phyloP scores from a whole-genome alignment of 2,329 filamentous ascomycete genomes.

The Arthrinium phaeospermum region DNA sequence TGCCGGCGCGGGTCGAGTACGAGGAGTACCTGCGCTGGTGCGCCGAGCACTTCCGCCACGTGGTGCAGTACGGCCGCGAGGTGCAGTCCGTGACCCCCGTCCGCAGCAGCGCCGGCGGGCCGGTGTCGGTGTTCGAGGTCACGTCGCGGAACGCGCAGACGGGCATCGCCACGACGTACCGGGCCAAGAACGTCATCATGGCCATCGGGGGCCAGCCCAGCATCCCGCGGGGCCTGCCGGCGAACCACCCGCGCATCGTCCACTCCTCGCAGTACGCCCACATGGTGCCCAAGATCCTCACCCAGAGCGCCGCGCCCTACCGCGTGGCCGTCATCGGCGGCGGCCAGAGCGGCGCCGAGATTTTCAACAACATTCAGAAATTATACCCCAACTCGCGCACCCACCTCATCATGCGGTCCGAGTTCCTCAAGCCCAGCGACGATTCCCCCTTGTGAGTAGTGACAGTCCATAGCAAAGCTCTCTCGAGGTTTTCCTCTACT shows the following conservation, averaged over 20 bases:
- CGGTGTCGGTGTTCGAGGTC: conserved; percentile 71
- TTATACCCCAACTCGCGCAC: conserved; percentile 84
- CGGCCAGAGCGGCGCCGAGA: conserved; percentile 93
- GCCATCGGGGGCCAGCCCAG: conserved; percentile 67
- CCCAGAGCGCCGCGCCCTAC: conserved; percentile 62
- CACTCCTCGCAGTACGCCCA: conserved; percentile 89
- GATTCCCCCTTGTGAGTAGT: conserved; percentile 95
- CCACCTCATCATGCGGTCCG: conserved; percentile 78
- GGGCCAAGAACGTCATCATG: conserved; percentile 69
- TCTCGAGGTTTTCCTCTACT: conserved; percentile 26
- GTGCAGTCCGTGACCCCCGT: conserved; percentile 74
- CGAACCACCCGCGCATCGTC: conserved; percentile 74
- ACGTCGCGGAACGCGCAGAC: conserved; percentile 66
- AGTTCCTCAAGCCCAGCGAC: conserved; percentile 87
- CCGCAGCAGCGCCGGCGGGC: conserved; percentile 47
- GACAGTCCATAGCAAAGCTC: neutral
- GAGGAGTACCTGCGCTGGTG: conserved; percentile 97
- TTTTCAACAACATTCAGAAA: conserved; percentile 85
- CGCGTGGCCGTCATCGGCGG: conserved; percentile 85
- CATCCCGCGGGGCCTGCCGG: conserved; percentile 73
- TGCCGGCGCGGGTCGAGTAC: conserved; percentile 86
- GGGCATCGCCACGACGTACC: conserved; percentile 57
- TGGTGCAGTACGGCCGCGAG: conserved; percentile 79
- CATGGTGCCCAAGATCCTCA: conserved; percentile 64
- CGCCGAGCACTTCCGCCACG: conserved; percentile 74